phyloP scores from a whole-genome alignment of 1,284 basidiomycete species.

The Schizophyllum amplum region DNA sequence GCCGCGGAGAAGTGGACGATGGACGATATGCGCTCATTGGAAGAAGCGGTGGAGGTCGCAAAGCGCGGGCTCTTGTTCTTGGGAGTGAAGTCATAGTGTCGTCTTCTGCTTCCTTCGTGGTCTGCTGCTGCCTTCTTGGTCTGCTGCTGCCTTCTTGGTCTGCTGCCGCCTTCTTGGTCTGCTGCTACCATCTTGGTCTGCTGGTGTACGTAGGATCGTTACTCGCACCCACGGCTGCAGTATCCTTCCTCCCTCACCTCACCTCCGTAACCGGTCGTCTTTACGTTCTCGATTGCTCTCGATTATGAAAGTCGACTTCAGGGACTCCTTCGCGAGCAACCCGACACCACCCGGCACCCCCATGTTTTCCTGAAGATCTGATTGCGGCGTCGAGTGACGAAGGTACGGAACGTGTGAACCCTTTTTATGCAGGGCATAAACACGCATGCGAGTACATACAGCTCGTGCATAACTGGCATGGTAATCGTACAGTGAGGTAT shows the following conservation, averaged over 20 bases:
- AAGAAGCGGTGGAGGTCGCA: constrained; percentile 70
- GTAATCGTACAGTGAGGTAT: background rate
- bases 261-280: background rate
- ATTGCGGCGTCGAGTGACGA: background rate
- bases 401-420: background rate
- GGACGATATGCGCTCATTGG: constrained; percentile 68
- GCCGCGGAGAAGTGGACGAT: constrained; percentile 62
- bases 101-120: background rate
- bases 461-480: background rate
- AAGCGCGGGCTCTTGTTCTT: constrained; percentile 80
- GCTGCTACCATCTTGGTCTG: background rate
- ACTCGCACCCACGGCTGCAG: too few relatives aligned
- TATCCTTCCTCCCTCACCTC: too few relatives aligned
- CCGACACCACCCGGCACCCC: too few relatives aligned
- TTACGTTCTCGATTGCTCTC: background rate
- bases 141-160: background rate
- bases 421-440: background rate
- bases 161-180: background rate
- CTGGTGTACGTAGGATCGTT: too few relatives aligned
- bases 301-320: background rate
- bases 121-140: background rate
- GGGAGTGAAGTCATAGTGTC: constrained; percentile 45
- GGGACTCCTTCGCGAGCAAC: background rate
- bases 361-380: background rate
- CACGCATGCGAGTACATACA: too few relatives aligned